Base-by-base conservation (phyloP, 2,329 filamentous ascomycete species). In the Sarocladium kiliense region DNA sequence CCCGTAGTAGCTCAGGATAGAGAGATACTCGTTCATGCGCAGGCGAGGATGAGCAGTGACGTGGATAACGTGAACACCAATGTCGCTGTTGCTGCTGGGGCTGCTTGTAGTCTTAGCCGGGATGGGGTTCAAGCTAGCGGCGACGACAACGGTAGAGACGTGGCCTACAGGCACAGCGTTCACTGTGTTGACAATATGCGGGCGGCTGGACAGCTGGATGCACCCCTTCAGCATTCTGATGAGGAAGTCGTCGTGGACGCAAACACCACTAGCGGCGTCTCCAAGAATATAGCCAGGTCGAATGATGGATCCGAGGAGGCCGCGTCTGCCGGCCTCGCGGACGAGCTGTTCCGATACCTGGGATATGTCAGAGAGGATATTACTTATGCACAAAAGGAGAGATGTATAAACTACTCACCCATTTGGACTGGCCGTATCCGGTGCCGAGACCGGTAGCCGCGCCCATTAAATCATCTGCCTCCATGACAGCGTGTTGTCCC, bases 351-450 rank as follows among this genome's bases (percentile, higher is more conserved):
- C 81, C n/a, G n/a, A n/a, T n/a, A n/a, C n/a, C n/a, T n/a, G n/a
- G n/a, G n/a, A n/a, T n/a, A n/a, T n/a, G n/a, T n/a, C n/a, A n/a
- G n/a, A n/a, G n/a, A n/a, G n/a, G n/a, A n/a, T n/a, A n/a, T n/a
- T n/a, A n/a, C n/a, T n/a, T n/a, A n/a, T n/a, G n/a, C n/a, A n/a
- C n/a, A n/a, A n/a, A n/a, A n/a, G n/a, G n/a, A n/a, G n/a, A n/a
- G n/a, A n/a, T n/a, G n/a, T n/a, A n/a, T n/a, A n/a, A n/a, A n/a
- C n/a, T n/a, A 47, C 81, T 80, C 5, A 82, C 88, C 91, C 91
- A 97, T 74, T 97, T 97, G 60, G 83, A 85, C 69, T 97, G 92
- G 2, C 93, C 92, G 64, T 97, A 97, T 4, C 93, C 92, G 1
- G 89, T 96, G 37, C 84, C 85, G 1, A 97, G 82, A 30, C 89